Conservation (phyloP, 116 monocot genomes). For the Cymodocea nodosa region DNA sequence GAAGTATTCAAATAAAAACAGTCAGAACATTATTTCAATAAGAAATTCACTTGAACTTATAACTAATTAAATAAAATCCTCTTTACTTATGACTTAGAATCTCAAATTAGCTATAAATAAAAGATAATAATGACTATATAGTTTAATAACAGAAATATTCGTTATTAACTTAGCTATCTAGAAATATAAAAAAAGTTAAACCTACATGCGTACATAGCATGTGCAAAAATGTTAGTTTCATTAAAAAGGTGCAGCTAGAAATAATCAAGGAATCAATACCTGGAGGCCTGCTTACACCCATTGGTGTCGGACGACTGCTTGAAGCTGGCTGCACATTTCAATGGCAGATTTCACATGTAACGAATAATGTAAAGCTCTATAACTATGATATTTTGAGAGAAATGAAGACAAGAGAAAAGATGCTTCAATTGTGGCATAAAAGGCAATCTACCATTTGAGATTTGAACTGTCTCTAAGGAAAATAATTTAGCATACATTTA, state of each 20-base stretch:
- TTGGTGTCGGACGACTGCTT: constrained; percentile 34
- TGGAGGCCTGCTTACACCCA: constrained; percentile 47
- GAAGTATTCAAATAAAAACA: too few relatives aligned
- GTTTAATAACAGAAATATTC: too few relatives aligned
- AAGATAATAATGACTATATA: background rate
- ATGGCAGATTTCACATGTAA: background rate
- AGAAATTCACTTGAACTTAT: too few relatives aligned
- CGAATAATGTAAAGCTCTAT: background rate
- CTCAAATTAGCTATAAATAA: too few relatives aligned
- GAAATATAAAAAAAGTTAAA: background rate
- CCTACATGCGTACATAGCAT: background rate
- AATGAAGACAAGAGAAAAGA: background rate
- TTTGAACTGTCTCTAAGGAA: too few relatives aligned
- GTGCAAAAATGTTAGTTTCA: too few relatives aligned
- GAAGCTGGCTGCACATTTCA: constrained; percentile 36
- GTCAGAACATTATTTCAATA: too few relatives aligned
- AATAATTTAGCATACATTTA: too few relatives aligned
- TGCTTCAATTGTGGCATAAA: background rate
- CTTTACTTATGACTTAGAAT: too few relatives aligned
- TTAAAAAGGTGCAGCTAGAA: background rate
- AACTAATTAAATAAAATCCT: too few relatives aligned
- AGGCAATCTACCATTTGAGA: too few relatives aligned
- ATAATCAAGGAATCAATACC: constrained; percentile 21
- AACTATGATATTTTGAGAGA: background rate
- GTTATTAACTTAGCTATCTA: too few relatives aligned